phyloP scores from a whole-genome alignment of 2,329 filamentous ascomycete species.

The Rachicladosporium sp. region DNA sequence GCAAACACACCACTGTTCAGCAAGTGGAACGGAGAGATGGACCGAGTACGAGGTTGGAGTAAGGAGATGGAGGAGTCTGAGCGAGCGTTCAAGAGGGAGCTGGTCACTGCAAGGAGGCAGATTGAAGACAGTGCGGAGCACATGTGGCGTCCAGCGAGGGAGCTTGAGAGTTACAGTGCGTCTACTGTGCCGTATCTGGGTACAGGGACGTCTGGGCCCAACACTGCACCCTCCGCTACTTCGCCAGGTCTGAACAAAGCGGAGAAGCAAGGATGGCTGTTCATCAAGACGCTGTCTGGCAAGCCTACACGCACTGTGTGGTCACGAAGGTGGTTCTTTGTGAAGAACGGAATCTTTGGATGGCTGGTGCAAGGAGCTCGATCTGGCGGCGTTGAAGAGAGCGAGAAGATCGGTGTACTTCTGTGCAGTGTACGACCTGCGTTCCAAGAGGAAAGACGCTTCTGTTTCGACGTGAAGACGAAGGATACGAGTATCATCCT shows the following conservation, averaged over 20 bases:
- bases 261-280: constrained; percentile 94
- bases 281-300: constrained; percentile 65
- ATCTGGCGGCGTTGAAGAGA: constrained; percentile 78
- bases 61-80: constrained; percentile 91
- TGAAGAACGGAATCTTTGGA: constrained; percentile 90
- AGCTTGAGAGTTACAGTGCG: constrained; percentile 82
- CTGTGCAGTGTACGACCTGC: constrained; percentile 87
- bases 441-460: constrained; percentile 82
- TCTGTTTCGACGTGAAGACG: constrained; percentile 97
- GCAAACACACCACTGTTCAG: constrained; percentile 48
- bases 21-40: constrained; percentile 68
- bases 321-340: constrained; percentile 89
- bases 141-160: constrained; percentile 66
- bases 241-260: constrained; percentile 37
- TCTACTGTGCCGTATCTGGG: constrained; percentile 84
- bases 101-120: constrained; percentile 65
- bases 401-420: constrained; percentile 88
- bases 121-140: constrained; percentile 67
- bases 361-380: constrained; percentile 76
- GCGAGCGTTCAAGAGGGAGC: constrained; percentile 65
- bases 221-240: constrained; percentile 35
- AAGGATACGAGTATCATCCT: constrained; percentile 83
- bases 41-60: constrained; percentile 82
- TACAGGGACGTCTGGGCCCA: constrained; percentile 47
- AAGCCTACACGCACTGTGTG: constrained; percentile 86